These are phyloP conservation scores for Phallus indusiatus DNA, from an alignment of 768 basidiomycete genomes.

Conservation along the genomic window DNA sequence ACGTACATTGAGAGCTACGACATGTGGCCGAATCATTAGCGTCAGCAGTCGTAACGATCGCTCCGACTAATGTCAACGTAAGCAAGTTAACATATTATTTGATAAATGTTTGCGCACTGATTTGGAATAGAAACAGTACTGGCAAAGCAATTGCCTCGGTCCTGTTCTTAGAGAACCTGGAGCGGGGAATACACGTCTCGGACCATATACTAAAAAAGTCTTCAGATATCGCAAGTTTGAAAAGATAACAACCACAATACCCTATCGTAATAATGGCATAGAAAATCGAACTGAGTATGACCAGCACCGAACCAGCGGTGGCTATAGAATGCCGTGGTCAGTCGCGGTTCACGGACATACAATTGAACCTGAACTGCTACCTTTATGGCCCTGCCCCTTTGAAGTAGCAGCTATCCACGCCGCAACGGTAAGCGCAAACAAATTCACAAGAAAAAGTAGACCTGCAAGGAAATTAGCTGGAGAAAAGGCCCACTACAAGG, in stretches of 20 bases:
- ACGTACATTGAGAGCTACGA: constrained; percentile 24
- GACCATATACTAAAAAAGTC: background rate
- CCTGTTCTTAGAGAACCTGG: background rate
- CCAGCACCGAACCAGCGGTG: constrained; percentile 38
- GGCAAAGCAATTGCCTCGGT: constrained; percentile 2
- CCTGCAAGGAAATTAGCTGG: constrained; percentile 20
- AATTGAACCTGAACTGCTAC: background rate
- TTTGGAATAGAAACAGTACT: constrained; percentile 1
- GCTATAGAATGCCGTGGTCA: constrained; percentile 21
- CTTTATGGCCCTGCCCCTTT: constrained; percentile 20
- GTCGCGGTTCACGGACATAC: constrained; percentile 4
- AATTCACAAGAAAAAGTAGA: constrained; percentile 40
- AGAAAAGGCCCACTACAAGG: background rate
- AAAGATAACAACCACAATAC: constrained; percentile 10
- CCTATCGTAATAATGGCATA: constrained; percentile 24
- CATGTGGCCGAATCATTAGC: constrained; percentile 29
- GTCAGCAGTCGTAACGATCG: constrained; percentile 37
- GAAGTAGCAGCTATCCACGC: constrained; percentile 45
- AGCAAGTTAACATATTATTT: background rate
- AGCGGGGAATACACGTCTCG: constrained; percentile 2
- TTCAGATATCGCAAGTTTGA: background rate
- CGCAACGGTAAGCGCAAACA: constrained; percentile 45
- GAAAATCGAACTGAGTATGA: constrained; percentile 34
- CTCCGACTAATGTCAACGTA: constrained; percentile 29
- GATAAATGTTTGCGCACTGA: background rate